Percentiles rank a stretch among this genome's conserved stretches.
These are phyloP conservation scores for Pterocarpus macrocarpus DNA, from an alignment of 306 rosid genomes.

Conservation along the genomic window DNA sequence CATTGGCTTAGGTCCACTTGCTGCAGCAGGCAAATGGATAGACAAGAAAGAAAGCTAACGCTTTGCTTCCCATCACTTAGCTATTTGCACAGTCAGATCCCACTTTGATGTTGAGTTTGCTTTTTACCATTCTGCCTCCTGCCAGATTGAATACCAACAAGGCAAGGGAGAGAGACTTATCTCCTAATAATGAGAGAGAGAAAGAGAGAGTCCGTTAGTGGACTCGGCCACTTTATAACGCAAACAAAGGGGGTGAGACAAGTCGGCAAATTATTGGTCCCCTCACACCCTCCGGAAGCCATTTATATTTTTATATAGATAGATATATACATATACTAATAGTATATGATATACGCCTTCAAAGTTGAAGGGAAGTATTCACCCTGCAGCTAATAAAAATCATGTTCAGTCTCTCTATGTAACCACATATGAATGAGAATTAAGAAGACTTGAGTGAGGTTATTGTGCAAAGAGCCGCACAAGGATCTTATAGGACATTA, in stretches of 20 bases:
- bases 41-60: slow-evolving; percentile 56
- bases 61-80: slow-evolving; percentile 60
- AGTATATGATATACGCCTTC: too few relatives aligned
- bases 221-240: slow-evolving; percentile 61
- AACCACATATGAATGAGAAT: background rate
- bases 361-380: too few relatives aligned
- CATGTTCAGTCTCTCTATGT: background rate
- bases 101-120: slow-evolving; percentile 65
- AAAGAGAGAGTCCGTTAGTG: slow-evolving; percentile 39
- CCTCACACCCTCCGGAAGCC: slow-evolving; percentile 23
- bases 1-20: slow-evolving; percentile 48
- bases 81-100: slow-evolving; percentile 75
- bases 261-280: slow-evolving; percentile 64
- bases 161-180: slow-evolving; percentile 54
- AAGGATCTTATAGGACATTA: background rate
- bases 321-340: background rate
- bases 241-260: slow-evolving; percentile 70
- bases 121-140: slow-evolving; percentile 54
- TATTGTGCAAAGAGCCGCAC: background rate
- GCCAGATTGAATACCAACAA: slow-evolving; percentile 70
- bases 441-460: background rate
- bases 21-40: slow-evolving; percentile 47
- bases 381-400: background rate
- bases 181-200: slow-evolving; percentile 53
- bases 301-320: background rate